Base-by-base conservation (phyloP, 1,284 basidiomycete species). In the Fomitopsis palustris region DNA sequence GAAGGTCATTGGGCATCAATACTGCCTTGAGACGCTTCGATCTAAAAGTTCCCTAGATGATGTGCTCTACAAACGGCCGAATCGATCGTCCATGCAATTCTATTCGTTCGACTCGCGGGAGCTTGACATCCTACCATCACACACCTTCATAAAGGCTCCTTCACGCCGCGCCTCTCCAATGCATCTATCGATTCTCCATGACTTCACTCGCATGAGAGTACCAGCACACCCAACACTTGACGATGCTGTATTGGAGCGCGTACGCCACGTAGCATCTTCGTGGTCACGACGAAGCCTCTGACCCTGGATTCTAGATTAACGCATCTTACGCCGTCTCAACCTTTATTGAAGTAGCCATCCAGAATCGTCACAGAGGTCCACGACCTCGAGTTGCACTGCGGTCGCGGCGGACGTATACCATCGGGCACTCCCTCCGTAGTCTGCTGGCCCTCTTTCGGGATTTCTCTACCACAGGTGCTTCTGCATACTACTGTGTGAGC, bases 401-500 rank as follows among this genome's bases (percentile, higher is more conserved):
- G 31, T 35, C 49, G 12, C 23, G 29, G 4, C 49, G 35, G 12
- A 35, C n/a, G 12, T 8, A 35, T n/a, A 16, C 19, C 23, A 27
- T 17, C 1, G 21, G 27, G 3, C 35, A n/a, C n/a, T 9, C 31
- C 21, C 17, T 52, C 17, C 29, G 31, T 19, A 5, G 17, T 4
- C 1, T 23, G 4, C 42, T 33, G 9, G 4, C 12, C 12, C 17
- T 55, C 7, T 27, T 54, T 17, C 57, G 62, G 12, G 61, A 55
- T 8, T 29, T 61, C 7, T 64, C 64, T 3, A 57, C 61, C 1
- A 62, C 66, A 21, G 58, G 64, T 65, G 35, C 4, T 59, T 42
- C 14, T 42, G 2, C n/a, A n/a, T n/a, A n/a, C n/a, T 29, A 14
- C 27, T n/a, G 14, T 16, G 3, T 5, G 7, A 4, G 3, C 31